Evolutionary conservation across 1,139 yeast species (phyloP).

Genomic region (Wickerhamomyces sp.): DNA sequence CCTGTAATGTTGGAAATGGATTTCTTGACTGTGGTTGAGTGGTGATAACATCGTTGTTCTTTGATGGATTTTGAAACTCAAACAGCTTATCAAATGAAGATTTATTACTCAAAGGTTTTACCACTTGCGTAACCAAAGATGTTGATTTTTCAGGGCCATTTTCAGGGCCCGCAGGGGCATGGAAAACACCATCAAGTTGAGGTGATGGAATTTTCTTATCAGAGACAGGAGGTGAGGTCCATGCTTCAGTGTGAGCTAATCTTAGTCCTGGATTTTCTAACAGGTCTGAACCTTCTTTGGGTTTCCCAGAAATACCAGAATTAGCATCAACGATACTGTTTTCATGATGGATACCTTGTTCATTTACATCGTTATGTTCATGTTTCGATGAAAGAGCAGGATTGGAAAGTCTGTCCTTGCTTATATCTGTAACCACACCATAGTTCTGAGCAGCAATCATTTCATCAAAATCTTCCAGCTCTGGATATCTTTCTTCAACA

Average conservation of each 20-base stretch:
- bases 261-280: constrained; percentile 10
- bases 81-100: constrained; percentile 16
- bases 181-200: constrained; percentile 19
- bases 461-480: constrained; percentile 17
- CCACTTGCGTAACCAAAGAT: no score
- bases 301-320: no score
- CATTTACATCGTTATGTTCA: no score
- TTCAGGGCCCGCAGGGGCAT: not conserved
- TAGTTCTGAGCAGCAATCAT: constrained; percentile 12
- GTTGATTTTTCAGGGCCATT: no score
- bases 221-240: constrained; percentile 11
- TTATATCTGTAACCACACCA: constrained; percentile 11
- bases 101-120: not conserved
- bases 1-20: constrained; percentile 15
- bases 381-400: no score
- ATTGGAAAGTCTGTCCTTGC: not conserved
- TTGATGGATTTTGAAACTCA: constrained; percentile 9
- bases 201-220: not conserved
- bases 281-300: not conserved
- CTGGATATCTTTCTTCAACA: constrained; percentile 21
- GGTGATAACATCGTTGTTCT: not conserved
- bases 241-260: constrained; percentile 19
- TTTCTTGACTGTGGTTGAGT: constrained; percentile 8
- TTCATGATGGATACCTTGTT: no score
- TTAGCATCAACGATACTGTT: no score